Percentiles rank a stretch among this genome's conserved stretches.
Conservation (phyloP, 164 flowering plant genomes). For the Malania oleifera region DNA sequence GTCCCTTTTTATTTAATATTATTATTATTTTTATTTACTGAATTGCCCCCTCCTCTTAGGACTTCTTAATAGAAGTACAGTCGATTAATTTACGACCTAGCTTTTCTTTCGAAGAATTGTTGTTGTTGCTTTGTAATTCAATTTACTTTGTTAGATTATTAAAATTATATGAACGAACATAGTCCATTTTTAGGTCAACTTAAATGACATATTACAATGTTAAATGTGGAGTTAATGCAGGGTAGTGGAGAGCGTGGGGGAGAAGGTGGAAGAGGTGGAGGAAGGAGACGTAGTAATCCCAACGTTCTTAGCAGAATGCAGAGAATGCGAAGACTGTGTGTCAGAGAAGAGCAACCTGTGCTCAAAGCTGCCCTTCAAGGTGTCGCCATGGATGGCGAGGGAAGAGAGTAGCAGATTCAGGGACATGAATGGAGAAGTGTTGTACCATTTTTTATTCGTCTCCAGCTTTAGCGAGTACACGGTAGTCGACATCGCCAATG, state of each 20-base stretch:
- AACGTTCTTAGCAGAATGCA: conserved; percentile 46
- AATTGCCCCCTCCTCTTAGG: too few species aligned
- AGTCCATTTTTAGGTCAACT: too few species aligned
- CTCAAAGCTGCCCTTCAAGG: conserved; percentile 41
- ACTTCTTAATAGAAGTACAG: too few species aligned
- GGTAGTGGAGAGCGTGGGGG: conserved; percentile 63
- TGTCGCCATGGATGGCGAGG: conserved; percentile 55
- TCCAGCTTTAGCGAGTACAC: conserved; percentile 68
- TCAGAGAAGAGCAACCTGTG: conserved; percentile 58
- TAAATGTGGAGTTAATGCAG: too few species aligned
- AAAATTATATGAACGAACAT: too few species aligned
- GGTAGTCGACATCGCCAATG: conserved; percentile 47
- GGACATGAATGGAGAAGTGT: conserved; percentile 44
- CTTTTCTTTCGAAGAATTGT: too few species aligned
- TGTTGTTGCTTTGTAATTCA: too few species aligned
- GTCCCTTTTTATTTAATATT: too few species aligned
- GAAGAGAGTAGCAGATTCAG: conserved; percentile 53
- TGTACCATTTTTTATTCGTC: conserved; percentile 45
- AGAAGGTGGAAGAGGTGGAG: conserved; percentile 34
- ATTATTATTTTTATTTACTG: too few species aligned
- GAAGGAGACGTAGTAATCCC: conserved; percentile 62
- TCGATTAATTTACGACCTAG: too few species aligned
- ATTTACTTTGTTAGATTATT: too few species aligned
- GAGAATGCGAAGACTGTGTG: conserved; percentile 50
- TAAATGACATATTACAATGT: too few species aligned